These are phyloP conservation scores for Nakazawaea molendinolei DNA, from an alignment of 805 yeast genomes.

Conservation along the genomic window DNA sequence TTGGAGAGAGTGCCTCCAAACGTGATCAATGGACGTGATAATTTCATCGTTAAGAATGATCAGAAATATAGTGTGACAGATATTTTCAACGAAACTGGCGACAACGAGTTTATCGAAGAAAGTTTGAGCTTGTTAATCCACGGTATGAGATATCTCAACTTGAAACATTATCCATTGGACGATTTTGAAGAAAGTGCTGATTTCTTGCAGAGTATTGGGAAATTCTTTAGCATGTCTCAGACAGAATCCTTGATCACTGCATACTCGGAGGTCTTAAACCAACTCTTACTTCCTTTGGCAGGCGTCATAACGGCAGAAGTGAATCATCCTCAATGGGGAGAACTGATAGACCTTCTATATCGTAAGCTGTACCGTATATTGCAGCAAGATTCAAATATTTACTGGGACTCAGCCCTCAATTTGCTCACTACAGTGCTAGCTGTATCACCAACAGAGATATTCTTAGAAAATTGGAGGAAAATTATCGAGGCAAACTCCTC, in stretches of 20 bases:
- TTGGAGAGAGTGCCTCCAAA: slow-evolving; percentile 70
- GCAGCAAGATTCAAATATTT: slow-evolving; percentile 35
- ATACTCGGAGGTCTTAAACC: slow-evolving; percentile 78
- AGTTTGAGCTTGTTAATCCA: slow-evolving; percentile 68
- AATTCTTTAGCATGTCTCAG: slow-evolving; percentile 64
- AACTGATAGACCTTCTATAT: slow-evolving; percentile 62
- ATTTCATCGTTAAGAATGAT: slow-evolving; percentile 1
- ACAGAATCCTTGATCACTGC: slow-evolving; percentile 64
- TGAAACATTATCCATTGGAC: slow-evolving; percentile 83
- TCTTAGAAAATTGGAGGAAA: slow-evolving; percentile 63
- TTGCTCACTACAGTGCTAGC: slow-evolving; percentile 68
- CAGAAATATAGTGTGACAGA: slow-evolving; percentile 5
- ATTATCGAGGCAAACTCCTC: slow-evolving; percentile 57
- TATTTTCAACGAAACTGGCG: slow-evolving; percentile 20
- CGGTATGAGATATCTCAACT: slow-evolving; percentile 82
- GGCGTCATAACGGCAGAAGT: slow-evolving; percentile 88
- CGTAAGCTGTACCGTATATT: slow-evolving; percentile 35
- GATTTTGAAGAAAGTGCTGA: slow-evolving; percentile 91
- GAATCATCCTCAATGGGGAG: slow-evolving; percentile 93
- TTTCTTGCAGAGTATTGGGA: slow-evolving; percentile 76
- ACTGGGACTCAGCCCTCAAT: slow-evolving; percentile 64
- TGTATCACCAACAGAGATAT: slow-evolving; percentile 74
- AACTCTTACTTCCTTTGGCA: slow-evolving; percentile 74
- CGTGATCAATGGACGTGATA: slow-evolving; percentile 24
- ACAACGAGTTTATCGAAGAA: slow-evolving; percentile 37